Conservation (phyloP, 148 eudicot genomes). For the Fagopyrum esculentum region DNA sequence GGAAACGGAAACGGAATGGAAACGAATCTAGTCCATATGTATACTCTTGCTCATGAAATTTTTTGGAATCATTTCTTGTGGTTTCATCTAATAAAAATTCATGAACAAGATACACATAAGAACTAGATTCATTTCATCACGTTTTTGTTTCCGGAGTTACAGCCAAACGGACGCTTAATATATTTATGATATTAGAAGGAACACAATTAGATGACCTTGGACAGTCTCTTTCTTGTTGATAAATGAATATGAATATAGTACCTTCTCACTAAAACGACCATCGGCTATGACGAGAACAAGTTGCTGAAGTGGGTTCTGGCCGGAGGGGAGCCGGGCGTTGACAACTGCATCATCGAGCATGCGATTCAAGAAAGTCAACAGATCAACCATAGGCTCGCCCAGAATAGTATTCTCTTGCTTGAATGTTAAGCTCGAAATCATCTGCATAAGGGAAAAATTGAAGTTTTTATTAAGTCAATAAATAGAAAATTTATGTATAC, state of each 20-base stretch:
- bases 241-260: conserved; percentile 8
- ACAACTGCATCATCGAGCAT: conserved; percentile 66
- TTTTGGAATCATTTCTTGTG: too few species aligned
- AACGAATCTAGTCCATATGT: too few species aligned
- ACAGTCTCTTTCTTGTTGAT: background rate
- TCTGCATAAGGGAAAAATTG: conserved; percentile 29
- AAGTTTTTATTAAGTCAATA: background rate
- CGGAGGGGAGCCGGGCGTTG: conserved; percentile 80
- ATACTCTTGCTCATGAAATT: too few species aligned
- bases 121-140: too few species aligned
- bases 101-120: too few species aligned
- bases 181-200: too few species aligned
- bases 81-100: too few species aligned
- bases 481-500: background rate
- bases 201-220: too few species aligned
- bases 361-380: conserved; percentile 56
- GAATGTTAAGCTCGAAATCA: conserved; percentile 86
- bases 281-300: conserved; percentile 92
- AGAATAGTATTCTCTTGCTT: conserved; percentile 78
- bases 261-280: conserved; percentile 78
- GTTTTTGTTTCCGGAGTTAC: too few species aligned
- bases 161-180: too few species aligned
- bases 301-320: conserved; percentile 83
- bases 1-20: too few species aligned
- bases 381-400: conserved; percentile 79